Percentiles rank a stretch among this genome's conserved stretches.
These are phyloP conservation scores for Penicillium steckii DNA, from an alignment of 495 filamentous ascomycete species.

Conservation along the genomic window DNA sequence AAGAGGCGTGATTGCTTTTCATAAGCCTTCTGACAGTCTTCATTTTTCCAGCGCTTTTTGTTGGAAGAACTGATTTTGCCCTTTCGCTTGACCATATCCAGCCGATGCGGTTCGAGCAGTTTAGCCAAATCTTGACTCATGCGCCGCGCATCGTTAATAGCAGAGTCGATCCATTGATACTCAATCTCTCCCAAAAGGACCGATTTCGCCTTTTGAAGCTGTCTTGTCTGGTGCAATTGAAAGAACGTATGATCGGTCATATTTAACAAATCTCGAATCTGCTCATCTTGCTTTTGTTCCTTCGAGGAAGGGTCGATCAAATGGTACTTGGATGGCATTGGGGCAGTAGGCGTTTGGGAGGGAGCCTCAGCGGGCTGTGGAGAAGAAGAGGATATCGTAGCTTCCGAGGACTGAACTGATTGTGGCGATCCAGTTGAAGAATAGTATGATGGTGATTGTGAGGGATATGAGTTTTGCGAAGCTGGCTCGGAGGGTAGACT, in stretches of 20 bases:
- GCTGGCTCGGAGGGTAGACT: neutral
- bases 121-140: constrained; percentile 5
- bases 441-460: neutral
- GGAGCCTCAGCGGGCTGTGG: neutral
- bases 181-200: constrained; percentile 17
- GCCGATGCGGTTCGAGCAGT: constrained; percentile 9
- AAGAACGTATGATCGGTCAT: constrained; percentile 5
- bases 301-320: constrained; percentile 5
- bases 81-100: constrained; percentile 13
- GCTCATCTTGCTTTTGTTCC: constrained; percentile 6
- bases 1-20: constrained; percentile 6
- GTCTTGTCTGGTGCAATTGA: constrained; percentile 5
- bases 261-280: constrained; percentile 4
- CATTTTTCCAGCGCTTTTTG: constrained; percentile 14
- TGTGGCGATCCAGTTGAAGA: neutral
- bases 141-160: constrained; percentile 8
- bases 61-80: constrained; percentile 11
- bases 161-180: constrained; percentile 17
- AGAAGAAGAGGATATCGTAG: neutral
- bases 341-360: neutral
- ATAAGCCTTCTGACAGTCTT: constrained; percentile 1
- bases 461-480: neutral
- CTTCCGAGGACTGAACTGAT: neutral
- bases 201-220: constrained; percentile 5
- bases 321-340: neutral